These are phyloP conservation scores for Lipomyces mesembrius DNA, from an alignment of 805 yeast species.

Conservation along the genomic window DNA sequence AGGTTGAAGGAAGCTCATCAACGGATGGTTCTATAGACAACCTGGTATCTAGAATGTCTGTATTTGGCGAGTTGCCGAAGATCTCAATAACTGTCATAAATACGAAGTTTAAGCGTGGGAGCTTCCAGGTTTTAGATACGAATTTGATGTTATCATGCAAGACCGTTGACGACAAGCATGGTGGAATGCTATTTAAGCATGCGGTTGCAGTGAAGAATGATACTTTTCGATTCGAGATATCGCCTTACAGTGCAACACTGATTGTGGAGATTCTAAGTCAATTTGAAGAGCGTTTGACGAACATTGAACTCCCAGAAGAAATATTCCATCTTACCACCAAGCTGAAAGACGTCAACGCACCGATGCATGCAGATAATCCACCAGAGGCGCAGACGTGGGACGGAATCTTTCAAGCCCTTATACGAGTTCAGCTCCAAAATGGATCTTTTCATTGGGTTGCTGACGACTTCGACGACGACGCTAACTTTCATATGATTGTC, in stretches of 20 bases:
- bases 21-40: not conserved
- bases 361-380: not conserved
- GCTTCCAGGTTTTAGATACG: slow-evolving; percentile 26
- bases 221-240: slow-evolving; percentile 10
- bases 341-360: slow-evolving; percentile 11
- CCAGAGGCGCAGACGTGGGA: slow-evolving; percentile 17
- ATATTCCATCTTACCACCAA: slow-evolving; percentile 16
- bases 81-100: slow-evolving; percentile 18
- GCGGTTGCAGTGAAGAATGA: slow-evolving; percentile 25
- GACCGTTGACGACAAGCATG: slow-evolving; percentile 9
- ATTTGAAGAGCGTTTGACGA: slow-evolving; percentile 29
- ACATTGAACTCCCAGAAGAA: slow-evolving; percentile 30
- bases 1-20: slow-evolving; percentile 18
- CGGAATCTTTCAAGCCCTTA: slow-evolving; percentile 18
- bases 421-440: slow-evolving; percentile 22
- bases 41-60: slow-evolving; percentile 4
- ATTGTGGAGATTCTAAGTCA: slow-evolving; percentile 33
- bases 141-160: slow-evolving; percentile 25
- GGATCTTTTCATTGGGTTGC: slow-evolving; percentile 27
- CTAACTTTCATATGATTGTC: slow-evolving; percentile 12
- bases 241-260: slow-evolving; percentile 32
- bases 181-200: slow-evolving; percentile 3
- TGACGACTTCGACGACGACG: slow-evolving; percentile 22
- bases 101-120: slow-evolving; percentile 19
- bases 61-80: slow-evolving; percentile 19